These are phyloP conservation scores for Aschersonia sp. DNA, from an alignment of 2,329 filamentous ascomycete species.

Conservation along the genomic window DNA sequence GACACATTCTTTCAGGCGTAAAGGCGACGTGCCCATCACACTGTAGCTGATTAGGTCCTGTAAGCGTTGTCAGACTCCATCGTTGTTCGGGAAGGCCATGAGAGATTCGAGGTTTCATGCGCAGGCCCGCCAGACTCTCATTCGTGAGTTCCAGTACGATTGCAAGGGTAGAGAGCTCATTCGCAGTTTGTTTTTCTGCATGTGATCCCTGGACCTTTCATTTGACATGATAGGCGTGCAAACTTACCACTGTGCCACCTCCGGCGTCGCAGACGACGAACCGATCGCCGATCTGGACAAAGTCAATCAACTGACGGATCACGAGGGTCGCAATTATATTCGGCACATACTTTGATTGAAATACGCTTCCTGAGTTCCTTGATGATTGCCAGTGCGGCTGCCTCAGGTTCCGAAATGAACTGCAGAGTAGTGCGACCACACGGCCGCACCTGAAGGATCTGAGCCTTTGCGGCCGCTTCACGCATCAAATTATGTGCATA, in stretches of 20 bases:
- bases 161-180: background rate
- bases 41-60: conserved; percentile 27
- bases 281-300: conserved; percentile 6
- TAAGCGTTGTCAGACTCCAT: background rate
- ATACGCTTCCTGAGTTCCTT: conserved; percentile 11
- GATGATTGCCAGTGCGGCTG: conserved; percentile 24
- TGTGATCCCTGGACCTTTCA: background rate
- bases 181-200: background rate
- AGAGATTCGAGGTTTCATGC: no score
- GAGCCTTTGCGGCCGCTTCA: conserved; percentile 17
- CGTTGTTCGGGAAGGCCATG: no score
- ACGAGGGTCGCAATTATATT: background rate
- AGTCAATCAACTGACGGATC: background rate
- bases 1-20: conserved; percentile 20
- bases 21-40: conserved; percentile 8
- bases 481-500: conserved; percentile 23
- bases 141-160: no score
- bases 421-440: conserved; percentile 15
- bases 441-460: conserved; percentile 15
- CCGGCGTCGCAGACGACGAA: conserved; percentile 22
- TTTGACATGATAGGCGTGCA: no score
- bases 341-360: conserved; percentile 7
- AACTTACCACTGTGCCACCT: conserved; percentile 19
- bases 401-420: conserved; percentile 29
- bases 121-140: no score